Conservation (phyloP, 2,329 filamentous ascomycete genomes). For the Aspergillus novoparasiticus region DNA sequence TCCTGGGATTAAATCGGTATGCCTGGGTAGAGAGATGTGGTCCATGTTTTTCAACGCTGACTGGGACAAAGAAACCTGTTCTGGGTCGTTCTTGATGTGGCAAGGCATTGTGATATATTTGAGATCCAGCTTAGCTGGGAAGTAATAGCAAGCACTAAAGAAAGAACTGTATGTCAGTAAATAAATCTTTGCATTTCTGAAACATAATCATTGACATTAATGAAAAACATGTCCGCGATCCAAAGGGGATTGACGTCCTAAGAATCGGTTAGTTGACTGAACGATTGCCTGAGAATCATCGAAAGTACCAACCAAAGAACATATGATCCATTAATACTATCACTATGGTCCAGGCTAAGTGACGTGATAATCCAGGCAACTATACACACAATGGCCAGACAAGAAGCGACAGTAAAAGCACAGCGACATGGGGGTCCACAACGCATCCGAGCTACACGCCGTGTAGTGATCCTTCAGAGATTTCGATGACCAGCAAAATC, state of each 20-base stretch:
- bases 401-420: slow-evolving; percentile 4
- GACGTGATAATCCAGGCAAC: slow-evolving; percentile 8
- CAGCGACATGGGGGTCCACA: slow-evolving; percentile 6
- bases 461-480: background rate
- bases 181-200: slow-evolving; percentile 26
- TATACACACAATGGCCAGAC: slow-evolving; percentile 7
- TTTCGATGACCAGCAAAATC: slow-evolving; percentile 3
- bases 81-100: slow-evolving; percentile 40
- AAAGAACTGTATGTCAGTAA: slow-evolving; percentile 34
- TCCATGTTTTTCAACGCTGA: slow-evolving; percentile 34
- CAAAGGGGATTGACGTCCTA: slow-evolving; percentile 3
- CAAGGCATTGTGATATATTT: slow-evolving; percentile 39
- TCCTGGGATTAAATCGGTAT: slow-evolving; percentile 39
- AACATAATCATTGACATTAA: slow-evolving; percentile 16
- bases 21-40: slow-evolving; percentile 38
- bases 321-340: background rate
- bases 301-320: slow-evolving; percentile 13
- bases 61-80: slow-evolving; percentile 40
- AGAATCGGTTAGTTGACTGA: slow-evolving; percentile 7
- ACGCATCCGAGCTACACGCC: slow-evolving; percentile 8
- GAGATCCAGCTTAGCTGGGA: slow-evolving; percentile 22
- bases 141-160: slow-evolving; percentile 32
- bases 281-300: background rate
- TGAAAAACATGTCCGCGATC: slow-evolving; percentile 24
- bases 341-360: slow-evolving; percentile 13